A percentile compares a stretch with the other conserved stretches of the same genome.
Conservation (phyloP, 192 early-diverging fungal species). For the Cetraspora pellucida region DNA sequence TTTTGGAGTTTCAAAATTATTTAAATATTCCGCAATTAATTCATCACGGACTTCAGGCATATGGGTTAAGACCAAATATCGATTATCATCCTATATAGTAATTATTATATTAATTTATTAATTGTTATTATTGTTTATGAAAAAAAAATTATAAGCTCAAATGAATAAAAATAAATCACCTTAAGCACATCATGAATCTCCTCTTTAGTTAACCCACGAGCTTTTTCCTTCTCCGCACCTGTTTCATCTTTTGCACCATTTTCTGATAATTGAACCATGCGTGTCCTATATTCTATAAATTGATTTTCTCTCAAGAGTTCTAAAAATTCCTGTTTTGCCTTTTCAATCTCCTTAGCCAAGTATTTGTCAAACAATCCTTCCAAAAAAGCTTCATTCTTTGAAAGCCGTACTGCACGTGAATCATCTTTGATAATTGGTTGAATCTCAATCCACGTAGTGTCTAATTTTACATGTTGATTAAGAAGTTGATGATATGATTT, state of each 20-base stretch:
- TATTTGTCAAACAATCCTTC: constrained; percentile 42
- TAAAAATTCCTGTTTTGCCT: constrained; percentile 44
- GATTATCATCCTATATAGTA: constrained; percentile 51
- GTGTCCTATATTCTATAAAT: constrained; percentile 57
- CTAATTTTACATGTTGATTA: constrained; percentile 43
- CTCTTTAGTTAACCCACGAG: constrained; percentile 35
- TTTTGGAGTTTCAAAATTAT: constrained; percentile 33
- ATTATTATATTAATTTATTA: not conserved
- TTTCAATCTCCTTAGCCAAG: constrained; percentile 37
- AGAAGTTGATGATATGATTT: constrained; percentile 47
- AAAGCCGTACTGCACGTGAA: constrained; percentile 42
- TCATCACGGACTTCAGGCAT: constrained; percentile 50
- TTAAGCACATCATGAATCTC: constrained; percentile 55
- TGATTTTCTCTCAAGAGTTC: constrained; percentile 53
- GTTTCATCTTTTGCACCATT: constrained; percentile 48
- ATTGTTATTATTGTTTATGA: not conserved
- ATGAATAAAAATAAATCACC: constrained; percentile 32
- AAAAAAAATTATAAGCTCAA: not conserved
- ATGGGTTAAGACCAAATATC: constrained; percentile 45
- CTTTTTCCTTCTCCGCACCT: constrained; percentile 37
- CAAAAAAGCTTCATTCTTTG: constrained; percentile 34
- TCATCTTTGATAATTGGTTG: constrained; percentile 40
- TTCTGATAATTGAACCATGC: constrained; percentile 48
- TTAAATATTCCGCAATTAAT: constrained; percentile 45
- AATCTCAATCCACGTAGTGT: constrained; percentile 50